Conservation (phyloP, 306 rosid species). For the Prunus davidiana region DNA sequence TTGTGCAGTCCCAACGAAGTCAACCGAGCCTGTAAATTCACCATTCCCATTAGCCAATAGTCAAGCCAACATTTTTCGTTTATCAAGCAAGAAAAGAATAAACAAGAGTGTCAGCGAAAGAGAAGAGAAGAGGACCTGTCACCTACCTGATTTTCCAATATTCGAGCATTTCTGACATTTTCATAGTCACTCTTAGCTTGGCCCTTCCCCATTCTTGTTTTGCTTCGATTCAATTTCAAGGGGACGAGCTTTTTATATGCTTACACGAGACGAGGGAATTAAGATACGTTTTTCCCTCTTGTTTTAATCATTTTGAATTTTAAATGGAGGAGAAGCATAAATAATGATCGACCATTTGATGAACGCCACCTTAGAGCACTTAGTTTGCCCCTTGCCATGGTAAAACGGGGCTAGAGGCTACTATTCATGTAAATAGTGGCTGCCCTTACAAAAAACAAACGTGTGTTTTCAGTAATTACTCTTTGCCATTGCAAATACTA, state of each 20-base stretch:
- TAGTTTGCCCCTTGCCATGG: no score
- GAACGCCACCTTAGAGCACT: background rate
- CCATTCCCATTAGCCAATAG: background rate
- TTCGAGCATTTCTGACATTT: conserved; percentile 51
- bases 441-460: no score
- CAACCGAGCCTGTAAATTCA: conserved; percentile 43
- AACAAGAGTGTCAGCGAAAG: background rate
- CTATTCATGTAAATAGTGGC: no score
- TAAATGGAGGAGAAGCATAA: no score
- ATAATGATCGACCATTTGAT: background rate
- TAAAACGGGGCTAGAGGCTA: no score
- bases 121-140: background rate
- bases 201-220: conserved; percentile 35
- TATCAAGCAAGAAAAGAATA: no score
- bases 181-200: conserved; percentile 41
- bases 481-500: no score
- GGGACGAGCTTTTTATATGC: no score
- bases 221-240: background rate
- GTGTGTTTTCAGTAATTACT: no score
- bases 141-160: conserved; percentile 57
- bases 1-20: conserved; percentile 49
- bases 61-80: background rate
- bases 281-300: no score
- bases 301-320: no score
- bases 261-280: no score